These are phyloP conservation scores for Zygotorulaspora florentina DNA, from an alignment of 805 yeast species.

Conservation along the genomic window DNA sequence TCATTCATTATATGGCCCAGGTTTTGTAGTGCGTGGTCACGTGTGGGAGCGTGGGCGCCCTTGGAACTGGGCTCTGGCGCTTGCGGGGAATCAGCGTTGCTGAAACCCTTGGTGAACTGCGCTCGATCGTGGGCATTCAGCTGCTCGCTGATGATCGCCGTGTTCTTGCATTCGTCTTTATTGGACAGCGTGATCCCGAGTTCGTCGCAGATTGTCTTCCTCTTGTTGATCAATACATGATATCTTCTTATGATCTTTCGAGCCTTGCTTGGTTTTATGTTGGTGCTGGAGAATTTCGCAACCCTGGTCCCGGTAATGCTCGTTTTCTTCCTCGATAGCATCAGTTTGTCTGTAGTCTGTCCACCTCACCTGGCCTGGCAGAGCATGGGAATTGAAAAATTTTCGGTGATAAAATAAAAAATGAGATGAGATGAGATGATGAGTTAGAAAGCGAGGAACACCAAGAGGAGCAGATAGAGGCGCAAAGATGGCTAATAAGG, in stretches of 20 bases:
- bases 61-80: neutral
- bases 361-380: neutral
- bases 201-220: constrained; percentile 38
- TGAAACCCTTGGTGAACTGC: constrained; percentile 7
- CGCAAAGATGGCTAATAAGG: constrained; percentile 6
- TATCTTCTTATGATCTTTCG: constrained; percentile 72
- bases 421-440: constrained; percentile 24
- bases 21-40: constrained; percentile 15
- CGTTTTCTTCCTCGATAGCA: constrained; percentile 29
- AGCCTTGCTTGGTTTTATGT: constrained; percentile 64
- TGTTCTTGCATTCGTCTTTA: constrained; percentile 7
- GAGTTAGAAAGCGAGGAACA: constrained; percentile 3
- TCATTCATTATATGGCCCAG: constrained; percentile 60
- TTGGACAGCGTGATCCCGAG: constrained; percentile 22
- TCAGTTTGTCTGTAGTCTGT: constrained; percentile 1
- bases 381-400: constrained; percentile 4
- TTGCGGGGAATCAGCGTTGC: neutral
- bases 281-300: constrained; percentile 30
- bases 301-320: constrained; percentile 35
- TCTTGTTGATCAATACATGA: constrained; percentile 64
- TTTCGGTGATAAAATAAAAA: constrained; percentile 5
- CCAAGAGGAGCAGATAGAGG: neutral
- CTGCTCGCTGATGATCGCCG: neutral
- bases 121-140: constrained; percentile 6
- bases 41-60: constrained; percentile 9